Evolutionary conservation across 2,329 filamentous ascomycete species (phyloP).

Genomic region (Fusarium foetens): DNA sequence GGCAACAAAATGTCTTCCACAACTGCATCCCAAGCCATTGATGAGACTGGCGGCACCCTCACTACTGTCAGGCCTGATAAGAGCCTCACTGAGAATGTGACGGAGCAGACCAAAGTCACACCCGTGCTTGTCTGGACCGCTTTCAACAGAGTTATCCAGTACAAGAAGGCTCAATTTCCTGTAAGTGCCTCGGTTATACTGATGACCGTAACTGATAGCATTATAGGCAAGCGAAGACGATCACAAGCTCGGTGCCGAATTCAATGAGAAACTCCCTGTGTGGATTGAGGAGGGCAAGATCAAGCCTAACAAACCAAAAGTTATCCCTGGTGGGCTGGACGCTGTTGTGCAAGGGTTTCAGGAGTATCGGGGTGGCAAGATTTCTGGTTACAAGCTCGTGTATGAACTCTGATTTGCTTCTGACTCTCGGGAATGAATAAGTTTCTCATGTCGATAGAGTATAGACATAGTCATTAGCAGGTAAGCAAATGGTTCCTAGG

Average conservation of each 20-base stretch:
- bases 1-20: conserved; percentile 51
- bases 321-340: conserved; percentile 47
- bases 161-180: conserved; percentile 50
- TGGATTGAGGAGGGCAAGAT: conserved; percentile 50
- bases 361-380: conserved; percentile 50
- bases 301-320: conserved; percentile 48
- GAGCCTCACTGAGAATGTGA: conserved; percentile 50
- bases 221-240: conserved; percentile 49
- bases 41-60: conserved; percentile 43
- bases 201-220: neutral
- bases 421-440: neutral
- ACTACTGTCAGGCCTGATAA: conserved; percentile 57
- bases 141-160: conserved; percentile 53
- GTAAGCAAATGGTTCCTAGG: neutral
- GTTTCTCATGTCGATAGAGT: neutral
- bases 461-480: neutral
- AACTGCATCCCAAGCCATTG: conserved; percentile 47
- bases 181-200: conserved; percentile 42
- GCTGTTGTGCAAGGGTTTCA: conserved; percentile 50
- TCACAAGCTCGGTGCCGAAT: conserved; percentile 49
- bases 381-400: conserved; percentile 55
- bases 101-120: conserved; percentile 48
- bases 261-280: conserved; percentile 50
- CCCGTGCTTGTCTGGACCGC: conserved; percentile 57
- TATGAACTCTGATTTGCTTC: conserved; percentile 41